Conservation (phyloP, 495 filamentous ascomycete species). For the Platismatia glauca region DNA sequence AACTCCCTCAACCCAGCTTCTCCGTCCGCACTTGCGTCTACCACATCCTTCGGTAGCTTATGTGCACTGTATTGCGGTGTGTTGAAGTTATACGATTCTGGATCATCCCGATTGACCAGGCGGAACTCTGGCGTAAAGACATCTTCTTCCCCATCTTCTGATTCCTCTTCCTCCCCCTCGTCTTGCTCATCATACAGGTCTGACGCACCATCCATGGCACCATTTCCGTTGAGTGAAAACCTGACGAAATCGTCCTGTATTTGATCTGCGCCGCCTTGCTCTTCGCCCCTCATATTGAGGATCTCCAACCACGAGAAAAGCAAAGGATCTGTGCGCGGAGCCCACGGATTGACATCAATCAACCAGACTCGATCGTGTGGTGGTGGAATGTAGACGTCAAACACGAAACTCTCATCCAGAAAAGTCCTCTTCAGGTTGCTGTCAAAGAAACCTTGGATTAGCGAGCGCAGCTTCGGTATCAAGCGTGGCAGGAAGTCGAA, state of each 20-base stretch:
- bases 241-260: slow-evolving; percentile 32
- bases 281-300: slow-evolving; percentile 48
- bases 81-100: slow-evolving; percentile 75
- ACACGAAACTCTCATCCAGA: slow-evolving; percentile 72
- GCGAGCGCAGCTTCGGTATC: slow-evolving; percentile 48
- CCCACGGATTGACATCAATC: slow-evolving; percentile 95
- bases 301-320: slow-evolving; percentile 90
- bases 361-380: slow-evolving; percentile 71
- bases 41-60: slow-evolving; percentile 89
- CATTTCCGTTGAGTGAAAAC: slow-evolving; percentile 32
- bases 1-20: slow-evolving; percentile 73
- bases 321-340: slow-evolving; percentile 75
- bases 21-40: slow-evolving; percentile 72
- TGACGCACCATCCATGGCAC: slow-evolving; percentile 8
- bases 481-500: slow-evolving; percentile 71
- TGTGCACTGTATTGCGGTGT: slow-evolving; percentile 88
- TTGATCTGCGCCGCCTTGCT: slow-evolving; percentile 30
- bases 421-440: slow-evolving; percentile 63
- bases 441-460: slow-evolving; percentile 67
- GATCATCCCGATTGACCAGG: slow-evolving; percentile 72
- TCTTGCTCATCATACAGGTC: slow-evolving; percentile 12
- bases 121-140: slow-evolving; percentile 67
- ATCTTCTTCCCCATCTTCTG: slow-evolving; percentile 49
- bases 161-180: slow-evolving; percentile 33
- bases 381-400: slow-evolving; percentile 83